phyloP scores from a whole-genome alignment of 306 rosid genomes.

The Senna tora region DNA sequence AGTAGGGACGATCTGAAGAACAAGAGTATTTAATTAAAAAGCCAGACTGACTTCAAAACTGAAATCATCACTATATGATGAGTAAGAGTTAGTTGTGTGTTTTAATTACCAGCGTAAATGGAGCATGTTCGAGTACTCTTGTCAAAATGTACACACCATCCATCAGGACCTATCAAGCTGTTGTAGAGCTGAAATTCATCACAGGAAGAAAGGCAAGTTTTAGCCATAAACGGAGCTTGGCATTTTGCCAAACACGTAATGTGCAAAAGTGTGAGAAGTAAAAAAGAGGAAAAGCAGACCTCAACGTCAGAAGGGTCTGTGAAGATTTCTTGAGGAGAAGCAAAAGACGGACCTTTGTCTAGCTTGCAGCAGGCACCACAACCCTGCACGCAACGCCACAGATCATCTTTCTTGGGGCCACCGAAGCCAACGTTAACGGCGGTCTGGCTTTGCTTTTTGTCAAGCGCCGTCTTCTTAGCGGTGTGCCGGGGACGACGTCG shows the following conservation, averaged over 20 bases:
- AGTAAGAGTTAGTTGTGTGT: constrained; percentile 10
- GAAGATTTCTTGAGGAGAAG: constrained; percentile 82
- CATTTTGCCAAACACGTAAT: background rate
- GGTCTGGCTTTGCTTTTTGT: constrained; percentile 40
- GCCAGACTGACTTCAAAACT: background rate
- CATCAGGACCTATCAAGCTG: constrained; percentile 79
- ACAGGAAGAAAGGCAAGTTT: background rate
- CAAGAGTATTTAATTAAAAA: background rate
- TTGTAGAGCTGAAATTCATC: constrained; percentile 70
- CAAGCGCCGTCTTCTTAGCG: constrained; percentile 26
- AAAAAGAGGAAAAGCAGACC: constrained; percentile 43
- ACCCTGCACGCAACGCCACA: constrained; percentile 81
- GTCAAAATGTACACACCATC: constrained; percentile 90
- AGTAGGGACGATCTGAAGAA: constrained; percentile 83
- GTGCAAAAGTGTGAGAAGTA: background rate
- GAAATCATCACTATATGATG: constrained; percentile 2
- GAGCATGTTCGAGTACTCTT: constrained; percentile 80
- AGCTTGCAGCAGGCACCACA: constrained; percentile 97
- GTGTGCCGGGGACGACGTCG: constrained; percentile 38
- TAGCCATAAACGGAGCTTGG: background rate
- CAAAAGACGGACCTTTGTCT: constrained; percentile 72
- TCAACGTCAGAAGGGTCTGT: constrained; percentile 57
- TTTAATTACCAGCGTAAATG: constrained; percentile 64
- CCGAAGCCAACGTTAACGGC: constrained; percentile 51
- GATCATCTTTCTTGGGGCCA: constrained; percentile 46